phyloP scores from a whole-genome alignment of 305 asterid species.

The Solanum hybrid region DNA sequence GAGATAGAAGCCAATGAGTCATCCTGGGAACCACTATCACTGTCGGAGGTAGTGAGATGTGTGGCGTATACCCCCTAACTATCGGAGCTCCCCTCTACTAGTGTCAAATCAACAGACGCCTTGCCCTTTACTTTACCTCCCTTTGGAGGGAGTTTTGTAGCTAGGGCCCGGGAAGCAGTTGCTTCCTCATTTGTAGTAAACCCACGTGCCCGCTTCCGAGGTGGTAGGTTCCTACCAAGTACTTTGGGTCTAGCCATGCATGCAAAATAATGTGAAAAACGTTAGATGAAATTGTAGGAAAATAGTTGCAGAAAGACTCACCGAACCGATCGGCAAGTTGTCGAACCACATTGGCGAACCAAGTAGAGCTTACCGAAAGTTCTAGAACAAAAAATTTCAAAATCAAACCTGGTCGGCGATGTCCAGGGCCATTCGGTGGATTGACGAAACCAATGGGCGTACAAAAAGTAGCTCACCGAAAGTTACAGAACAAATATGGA shows the following conservation, averaged over 20 bases:
- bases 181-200: no score
- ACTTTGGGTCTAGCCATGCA: not conserved
- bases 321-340: accelerated
- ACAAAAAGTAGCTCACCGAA: not conserved
- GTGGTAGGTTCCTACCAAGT: not conserved
- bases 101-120: accelerated
- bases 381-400: no score
- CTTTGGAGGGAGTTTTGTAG: not conserved
- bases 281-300: not conserved
- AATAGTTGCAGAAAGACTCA: not conserved
- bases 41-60: not conserved
- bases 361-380: not conserved
- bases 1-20: no score
- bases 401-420: accelerated
- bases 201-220: not conserved
- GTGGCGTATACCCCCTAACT: not conserved
- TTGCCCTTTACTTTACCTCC: not conserved
- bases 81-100: accelerated
- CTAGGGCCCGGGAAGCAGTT: not conserved
- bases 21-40: not conserved
- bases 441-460: accelerated
- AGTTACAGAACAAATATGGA: not conserved
- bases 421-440: accelerated
- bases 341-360: not conserved
- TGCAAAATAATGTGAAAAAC: not conserved